Percentiles rank a stretch among this genome's conserved stretches.
Evolutionary conservation across 768 basidiomycete genomes (phyloP).

Genomic region (Leccinellum rugosiceps): DNA sequence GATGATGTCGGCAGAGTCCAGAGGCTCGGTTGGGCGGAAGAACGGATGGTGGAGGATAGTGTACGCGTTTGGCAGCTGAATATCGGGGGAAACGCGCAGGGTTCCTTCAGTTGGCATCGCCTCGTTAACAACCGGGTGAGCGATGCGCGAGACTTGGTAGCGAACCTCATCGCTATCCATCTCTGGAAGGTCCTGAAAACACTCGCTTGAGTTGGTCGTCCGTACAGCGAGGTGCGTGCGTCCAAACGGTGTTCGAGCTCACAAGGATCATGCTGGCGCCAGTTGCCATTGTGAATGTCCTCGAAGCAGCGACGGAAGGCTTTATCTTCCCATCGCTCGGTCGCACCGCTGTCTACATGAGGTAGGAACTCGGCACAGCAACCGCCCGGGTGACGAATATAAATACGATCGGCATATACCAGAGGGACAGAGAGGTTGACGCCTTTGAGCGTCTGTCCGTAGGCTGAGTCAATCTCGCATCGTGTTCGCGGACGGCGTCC

Average conservation of each 20-base stretch:
- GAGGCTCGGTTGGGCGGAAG: conserved; percentile 51
- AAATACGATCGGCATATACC: conserved; percentile 70
- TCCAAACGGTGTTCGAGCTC: conserved; percentile 56
- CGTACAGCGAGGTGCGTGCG: conserved; percentile 63
- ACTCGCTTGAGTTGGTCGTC: conserved; percentile 49
- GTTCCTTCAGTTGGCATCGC: conserved; percentile 70
- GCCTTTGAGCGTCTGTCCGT: conserved; percentile 40
- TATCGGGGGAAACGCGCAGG: conserved; percentile 63
- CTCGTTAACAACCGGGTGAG: conserved; percentile 36
- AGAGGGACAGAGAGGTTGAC: conserved; percentile 63
- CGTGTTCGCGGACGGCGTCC: no score
- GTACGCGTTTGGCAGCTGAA: conserved; percentile 67
- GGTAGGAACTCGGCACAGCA: conserved; percentile 53
- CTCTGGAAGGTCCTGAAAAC: conserved; percentile 70
- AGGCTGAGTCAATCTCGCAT: no score
- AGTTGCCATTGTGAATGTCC: conserved; percentile 58
- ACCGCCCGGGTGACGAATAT: conserved; percentile 66
- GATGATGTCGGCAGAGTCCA: conserved; percentile 40
- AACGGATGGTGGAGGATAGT: conserved; percentile 74
- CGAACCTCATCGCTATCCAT: conserved; percentile 69
- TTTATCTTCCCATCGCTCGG: conserved; percentile 74
- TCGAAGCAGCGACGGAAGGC: conserved; percentile 56
- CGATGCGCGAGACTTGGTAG: not conserved
- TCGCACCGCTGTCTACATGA: conserved; percentile 57
- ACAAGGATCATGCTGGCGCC: conserved; percentile 66